Evolutionary conservation across 179 eudicot species (phyloP), one percentile per base, ranked within the genome.

Genomic region (Gypsophila paniculata): DNA sequence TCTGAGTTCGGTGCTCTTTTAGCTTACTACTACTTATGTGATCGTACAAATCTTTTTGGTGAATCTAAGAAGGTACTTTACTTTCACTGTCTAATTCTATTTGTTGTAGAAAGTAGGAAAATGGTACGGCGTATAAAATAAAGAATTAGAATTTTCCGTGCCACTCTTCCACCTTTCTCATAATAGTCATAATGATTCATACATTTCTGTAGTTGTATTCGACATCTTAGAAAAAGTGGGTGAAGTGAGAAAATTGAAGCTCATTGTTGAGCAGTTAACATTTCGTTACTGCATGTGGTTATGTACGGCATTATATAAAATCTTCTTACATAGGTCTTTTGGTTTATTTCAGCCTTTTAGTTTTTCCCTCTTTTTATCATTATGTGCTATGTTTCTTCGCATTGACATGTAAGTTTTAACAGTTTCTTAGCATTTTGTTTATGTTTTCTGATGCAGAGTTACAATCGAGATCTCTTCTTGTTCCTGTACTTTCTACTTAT

Each of bases 391-490:
- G 17, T 48, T 21, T 58, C 39, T 67, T 39, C 7, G 18, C 23
- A 4, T 29, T 29, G 2, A 29, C 11, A 0, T 26, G 38, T 53
- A 23, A 32, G 54, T 65, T 58, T 51, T 26, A 69, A 63, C 52
- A 14, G 11, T 57, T 64, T 61, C 74, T 70, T 55, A 63, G 36
- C 65, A 46, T 29, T 67, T 66, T 13, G n/a, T 74, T 74, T 61
- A 34, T 21, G 8, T 58, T 71, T 62, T 52, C 72, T 39, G 61
- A 78, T 80, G 83, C 96, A 93, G 98, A 86, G 81, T 77, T 93
- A 91, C 84, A 86, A 85, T 76, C 90, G 96, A 72, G 98, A 93
- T 80, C 90, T 93, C 61, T 93, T 93, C 89, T 71, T 86, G 78
- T 93, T 93, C 80, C 90, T 93, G 53, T 93, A 93, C 82, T 87